These are phyloP conservation scores for Anisodus tanguticus DNA, from an alignment of 257 asterid species.

Conservation along the genomic window DNA sequence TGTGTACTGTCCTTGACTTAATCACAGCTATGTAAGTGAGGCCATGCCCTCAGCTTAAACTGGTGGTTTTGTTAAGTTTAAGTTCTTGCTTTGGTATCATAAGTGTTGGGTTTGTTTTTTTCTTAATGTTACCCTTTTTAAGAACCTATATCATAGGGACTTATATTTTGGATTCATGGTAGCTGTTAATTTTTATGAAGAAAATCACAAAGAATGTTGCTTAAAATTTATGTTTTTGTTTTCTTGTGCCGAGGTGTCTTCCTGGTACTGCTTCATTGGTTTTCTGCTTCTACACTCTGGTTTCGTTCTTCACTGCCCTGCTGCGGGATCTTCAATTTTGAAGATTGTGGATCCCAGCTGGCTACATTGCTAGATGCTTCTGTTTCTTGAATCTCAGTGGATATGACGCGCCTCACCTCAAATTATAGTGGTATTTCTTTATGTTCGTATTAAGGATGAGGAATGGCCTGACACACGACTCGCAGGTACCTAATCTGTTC, in stretches of 20 bases:
- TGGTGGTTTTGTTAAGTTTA: slow-evolving; percentile 82
- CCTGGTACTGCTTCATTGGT: slow-evolving; percentile 93
- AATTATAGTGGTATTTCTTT: slow-evolving; percentile 58
- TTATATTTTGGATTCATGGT: slow-evolving; percentile 45
- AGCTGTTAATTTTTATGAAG: slow-evolving; percentile 43
- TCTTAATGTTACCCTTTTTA: slow-evolving; percentile 33
- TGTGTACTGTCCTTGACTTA: slow-evolving; percentile 66
- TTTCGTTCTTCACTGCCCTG: slow-evolving; percentile 76
- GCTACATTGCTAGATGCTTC: slow-evolving; percentile 87
- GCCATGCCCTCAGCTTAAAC: slow-evolving; percentile 68
- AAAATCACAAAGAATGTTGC: slow-evolving; percentile 45
- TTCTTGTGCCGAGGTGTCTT: slow-evolving; percentile 86
- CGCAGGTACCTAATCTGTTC: slow-evolving; percentile 64
- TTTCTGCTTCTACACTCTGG: slow-evolving; percentile 87
- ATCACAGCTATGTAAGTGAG: slow-evolving; percentile 69
- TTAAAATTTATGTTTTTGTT: slow-evolving; percentile 63
- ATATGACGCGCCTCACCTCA: slow-evolving; percentile 63
- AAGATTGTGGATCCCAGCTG: slow-evolving; percentile 84
- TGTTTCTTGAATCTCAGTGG: slow-evolving; percentile 70
- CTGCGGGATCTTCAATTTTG: slow-evolving; percentile 92
- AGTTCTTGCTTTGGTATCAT: slow-evolving; percentile 49
- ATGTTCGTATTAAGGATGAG: slow-evolving; percentile 52
- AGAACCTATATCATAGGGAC: slow-evolving; percentile 33
- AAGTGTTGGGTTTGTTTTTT: slow-evolving; percentile 52
- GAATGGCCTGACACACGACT: slow-evolving; percentile 62